These are phyloP conservation scores for Backusella tuberculispora DNA, from an alignment of 192 early-diverging fungal species.

Conservation along the genomic window DNA sequence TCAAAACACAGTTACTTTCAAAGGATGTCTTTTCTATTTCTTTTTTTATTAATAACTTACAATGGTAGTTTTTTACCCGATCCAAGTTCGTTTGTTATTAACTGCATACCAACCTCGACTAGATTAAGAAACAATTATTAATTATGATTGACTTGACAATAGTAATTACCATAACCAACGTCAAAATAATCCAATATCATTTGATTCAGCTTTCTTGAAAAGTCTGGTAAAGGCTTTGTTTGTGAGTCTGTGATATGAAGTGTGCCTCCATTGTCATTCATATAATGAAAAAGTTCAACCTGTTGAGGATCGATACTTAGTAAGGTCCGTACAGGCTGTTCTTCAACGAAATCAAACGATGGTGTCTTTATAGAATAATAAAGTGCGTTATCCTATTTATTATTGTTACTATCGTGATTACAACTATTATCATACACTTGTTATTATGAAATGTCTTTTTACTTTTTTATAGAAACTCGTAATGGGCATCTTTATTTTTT, in stretches of 20 bases:
- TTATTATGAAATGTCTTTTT: neutral
- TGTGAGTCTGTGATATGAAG: neutral
- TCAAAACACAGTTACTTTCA: neutral
- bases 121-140: neutral
- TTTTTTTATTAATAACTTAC: neutral
- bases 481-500: neutral
- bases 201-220: conserved; percentile 3
- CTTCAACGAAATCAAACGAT: neutral
- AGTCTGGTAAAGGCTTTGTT: neutral
- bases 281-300: neutral
- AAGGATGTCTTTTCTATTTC: neutral
- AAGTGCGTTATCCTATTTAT: neutral
- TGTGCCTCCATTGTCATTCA: neutral
- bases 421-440: too few relatives aligned
- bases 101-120: conserved; percentile 14
- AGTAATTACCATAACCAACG: neutral
- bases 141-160: too few relatives aligned
- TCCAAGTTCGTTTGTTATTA: conserved; percentile 7
- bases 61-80: conserved; percentile 6
- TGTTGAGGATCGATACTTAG: neutral
- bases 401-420: neutral
- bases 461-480: conserved; percentile 1
- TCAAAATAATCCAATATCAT: conserved; percentile 23
- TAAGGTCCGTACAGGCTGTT: neutral
- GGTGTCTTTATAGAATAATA: conserved; percentile 5